Conservation (phyloP, 495 filamentous ascomycete genomes). For the Aspergillus sparsus region DNA sequence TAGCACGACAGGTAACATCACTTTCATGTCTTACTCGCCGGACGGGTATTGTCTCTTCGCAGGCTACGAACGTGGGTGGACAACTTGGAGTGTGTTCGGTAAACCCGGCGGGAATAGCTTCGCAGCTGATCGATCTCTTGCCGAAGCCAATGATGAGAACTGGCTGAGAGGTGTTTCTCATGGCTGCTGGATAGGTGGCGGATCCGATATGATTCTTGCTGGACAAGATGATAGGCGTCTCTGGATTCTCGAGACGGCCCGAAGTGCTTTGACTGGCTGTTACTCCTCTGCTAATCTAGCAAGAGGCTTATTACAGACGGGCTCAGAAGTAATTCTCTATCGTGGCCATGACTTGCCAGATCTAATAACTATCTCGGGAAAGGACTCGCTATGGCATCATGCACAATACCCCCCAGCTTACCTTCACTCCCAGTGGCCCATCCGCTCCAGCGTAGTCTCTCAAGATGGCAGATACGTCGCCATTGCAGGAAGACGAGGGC, state of each 20-base stretch:
- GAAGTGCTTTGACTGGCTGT: slow-evolving; percentile 86
- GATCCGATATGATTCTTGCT: slow-evolving; percentile 78
- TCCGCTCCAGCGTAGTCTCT: slow-evolving; percentile 81
- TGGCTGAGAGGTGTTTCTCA: slow-evolving; percentile 77
- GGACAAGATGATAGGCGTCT: slow-evolving; percentile 69
- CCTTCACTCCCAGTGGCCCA: slow-evolving; percentile 88
- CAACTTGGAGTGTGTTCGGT: slow-evolving; percentile 94
- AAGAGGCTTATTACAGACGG: slow-evolving; percentile 83
- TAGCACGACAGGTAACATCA: slow-evolving; percentile 65
- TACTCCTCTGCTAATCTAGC: slow-evolving; percentile 88
- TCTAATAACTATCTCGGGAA: slow-evolving; percentile 86
- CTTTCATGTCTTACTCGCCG: slow-evolving; percentile 81
- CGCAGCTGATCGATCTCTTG: slow-evolving; percentile 61
- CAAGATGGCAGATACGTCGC: slow-evolving; percentile 92
- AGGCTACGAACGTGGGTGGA: slow-evolving; percentile 92
- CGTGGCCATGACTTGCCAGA: slow-evolving; percentile 89
- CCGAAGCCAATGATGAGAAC: slow-evolving; percentile 66
- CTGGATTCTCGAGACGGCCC: slow-evolving; percentile 88
- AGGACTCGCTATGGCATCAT: slow-evolving; percentile 89
- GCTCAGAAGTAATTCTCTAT: slow-evolving; percentile 83
- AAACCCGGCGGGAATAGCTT: slow-evolving; percentile 85
- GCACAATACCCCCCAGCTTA: slow-evolving; percentile 83
- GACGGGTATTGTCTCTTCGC: slow-evolving; percentile 97
- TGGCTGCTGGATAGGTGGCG: slow-evolving; percentile 83
- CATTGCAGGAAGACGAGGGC: slow-evolving; percentile 84